Percentiles rank a stretch among this genome's conserved stretches.
Conservation (phyloP, 192 early-diverging fungal species). For the Entophlyctis helioformis region DNA sequence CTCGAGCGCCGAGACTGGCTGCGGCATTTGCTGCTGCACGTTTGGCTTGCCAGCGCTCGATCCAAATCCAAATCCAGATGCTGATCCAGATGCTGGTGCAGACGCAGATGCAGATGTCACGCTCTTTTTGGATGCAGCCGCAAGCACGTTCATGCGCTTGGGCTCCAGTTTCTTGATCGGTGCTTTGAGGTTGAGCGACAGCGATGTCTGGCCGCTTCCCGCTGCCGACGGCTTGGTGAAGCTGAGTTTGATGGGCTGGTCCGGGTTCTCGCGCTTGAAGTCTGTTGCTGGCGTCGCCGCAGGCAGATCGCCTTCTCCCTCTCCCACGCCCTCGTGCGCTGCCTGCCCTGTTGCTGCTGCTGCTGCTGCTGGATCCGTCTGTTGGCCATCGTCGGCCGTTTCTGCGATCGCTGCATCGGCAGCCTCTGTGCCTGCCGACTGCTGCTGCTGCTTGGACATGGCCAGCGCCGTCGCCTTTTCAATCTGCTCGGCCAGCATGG, state of each 20-base stretch:
- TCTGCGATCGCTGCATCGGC: too few relatives aligned
- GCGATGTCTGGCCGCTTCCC: too few relatives aligned
- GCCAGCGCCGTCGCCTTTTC: constrained; percentile 50
- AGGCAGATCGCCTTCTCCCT: constrained; percentile 3
- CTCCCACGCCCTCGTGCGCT: not conserved
- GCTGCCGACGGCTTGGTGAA: too few relatives aligned
- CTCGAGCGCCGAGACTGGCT: too few relatives aligned
- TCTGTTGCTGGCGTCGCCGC: constrained; percentile 30
- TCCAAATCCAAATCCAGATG: too few relatives aligned
- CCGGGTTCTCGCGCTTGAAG: constrained; percentile 46
- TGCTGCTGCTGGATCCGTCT: too few relatives aligned
- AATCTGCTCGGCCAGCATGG: constrained; percentile 71
- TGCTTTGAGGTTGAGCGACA: constrained; percentile 38
- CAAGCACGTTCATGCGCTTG: constrained; percentile 12
- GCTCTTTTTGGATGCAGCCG: constrained; percentile 1
- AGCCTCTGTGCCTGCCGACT: too few relatives aligned
- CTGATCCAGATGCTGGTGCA: too few relatives aligned
- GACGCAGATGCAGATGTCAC: too few relatives aligned
- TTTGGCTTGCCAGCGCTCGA: too few relatives aligned
- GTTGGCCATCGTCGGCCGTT: too few relatives aligned
- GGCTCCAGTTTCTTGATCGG: constrained; percentile 13
- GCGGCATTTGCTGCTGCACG: too few relatives aligned
- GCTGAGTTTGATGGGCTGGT: constrained; percentile 70
- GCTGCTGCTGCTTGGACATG: constrained; percentile 3
- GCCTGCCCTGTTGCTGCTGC: not conserved